Conservation (phyloP, 169 alveolate species). For the Theileria orientalis region DNA sequence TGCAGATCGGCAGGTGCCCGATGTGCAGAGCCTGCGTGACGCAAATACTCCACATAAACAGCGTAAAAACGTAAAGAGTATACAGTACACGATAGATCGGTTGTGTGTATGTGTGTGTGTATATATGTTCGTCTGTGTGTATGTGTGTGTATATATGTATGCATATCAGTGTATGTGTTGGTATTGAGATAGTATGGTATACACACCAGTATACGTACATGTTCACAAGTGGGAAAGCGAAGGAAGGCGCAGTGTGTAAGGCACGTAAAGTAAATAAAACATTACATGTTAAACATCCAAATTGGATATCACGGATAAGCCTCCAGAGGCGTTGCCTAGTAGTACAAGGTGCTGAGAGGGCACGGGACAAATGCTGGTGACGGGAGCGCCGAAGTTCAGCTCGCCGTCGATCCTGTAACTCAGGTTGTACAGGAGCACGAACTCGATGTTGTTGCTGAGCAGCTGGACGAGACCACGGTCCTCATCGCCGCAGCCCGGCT, state of each 20-base stretch:
- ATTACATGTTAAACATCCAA: too few relatives aligned
- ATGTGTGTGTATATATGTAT: too few relatives aligned
- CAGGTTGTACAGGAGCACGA: neutral
- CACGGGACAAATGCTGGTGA: constrained; percentile 51
- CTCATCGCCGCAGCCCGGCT: neutral
- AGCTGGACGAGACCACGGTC: neutral
- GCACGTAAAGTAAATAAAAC: too few relatives aligned
- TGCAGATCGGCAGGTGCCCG: constrained; percentile 32
- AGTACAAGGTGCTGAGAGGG: constrained; percentile 48
- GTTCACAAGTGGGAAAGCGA: neutral
- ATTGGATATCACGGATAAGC: constrained; percentile 39
- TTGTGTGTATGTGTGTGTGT: too few relatives aligned
- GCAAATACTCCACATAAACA: constrained; percentile 27
- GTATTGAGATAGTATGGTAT: neutral
- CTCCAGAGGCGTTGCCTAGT: constrained; percentile 63
- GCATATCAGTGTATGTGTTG: too few relatives aligned
- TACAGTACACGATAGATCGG: too few relatives aligned
- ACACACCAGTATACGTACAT: neutral
- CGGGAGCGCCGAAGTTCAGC: constrained; percentile 54
- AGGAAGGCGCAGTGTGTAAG: too few relatives aligned
- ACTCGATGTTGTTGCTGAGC: constrained; percentile 8
- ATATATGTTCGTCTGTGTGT: too few relatives aligned
- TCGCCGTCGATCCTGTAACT: constrained; percentile 5
- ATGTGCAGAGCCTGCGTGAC: constrained; percentile 54
- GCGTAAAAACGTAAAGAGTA: too few relatives aligned